phyloP scores from a whole-genome alignment of 352 stramenopile genomes.

The Globisporangium nunn region DNA sequence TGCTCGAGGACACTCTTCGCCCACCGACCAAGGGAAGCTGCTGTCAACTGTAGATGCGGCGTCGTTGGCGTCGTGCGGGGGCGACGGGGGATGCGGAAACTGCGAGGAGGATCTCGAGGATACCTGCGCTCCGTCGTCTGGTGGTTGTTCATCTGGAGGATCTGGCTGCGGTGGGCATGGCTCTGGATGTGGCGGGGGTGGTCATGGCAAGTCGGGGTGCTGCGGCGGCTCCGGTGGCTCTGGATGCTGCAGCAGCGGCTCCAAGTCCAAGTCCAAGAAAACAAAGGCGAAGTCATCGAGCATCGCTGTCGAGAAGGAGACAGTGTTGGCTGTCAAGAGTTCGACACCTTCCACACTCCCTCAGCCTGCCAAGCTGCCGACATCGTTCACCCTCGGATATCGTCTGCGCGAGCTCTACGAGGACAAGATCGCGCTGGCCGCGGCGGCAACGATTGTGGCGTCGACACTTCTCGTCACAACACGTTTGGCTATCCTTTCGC shows the following conservation, averaged over 20 bases:
- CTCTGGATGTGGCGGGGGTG: constrained; percentile 5
- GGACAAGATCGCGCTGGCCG: constrained; percentile 46
- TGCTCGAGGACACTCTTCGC: constrained; percentile 24
- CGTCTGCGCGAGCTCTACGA: constrained; percentile 25
- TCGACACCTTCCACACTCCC: neutral
- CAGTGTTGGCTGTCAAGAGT: neutral
- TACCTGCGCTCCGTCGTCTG: constrained; percentile 29
- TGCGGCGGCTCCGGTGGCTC: neutral
- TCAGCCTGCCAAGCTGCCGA: neutral
- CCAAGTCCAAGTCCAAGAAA: constrained; percentile 25
- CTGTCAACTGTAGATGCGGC: constrained; percentile 19
- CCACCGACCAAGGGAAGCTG: constrained; percentile 21
- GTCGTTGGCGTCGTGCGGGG: constrained; percentile 23
- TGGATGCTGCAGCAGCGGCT: constrained; percentile 1
- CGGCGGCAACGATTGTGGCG: constrained; percentile 37
- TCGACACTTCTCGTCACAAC: constrained; percentile 42
- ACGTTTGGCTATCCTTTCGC: constrained; percentile 31
- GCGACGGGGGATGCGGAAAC: constrained; percentile 14
- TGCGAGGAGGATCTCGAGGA: constrained; percentile 15
- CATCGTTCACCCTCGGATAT: neutral
- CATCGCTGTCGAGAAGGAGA: neutral
- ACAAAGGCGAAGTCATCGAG: constrained; percentile 13
- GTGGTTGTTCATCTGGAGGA: neutral
- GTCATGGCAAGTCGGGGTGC: constrained; percentile 1
- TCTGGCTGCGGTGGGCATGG: constrained; percentile 11